Evolutionary conservation across 2,329 filamentous ascomycete genomes (phyloP), one percentile per base, ranked within the genome.

Genomic region (Calonectria hawksworthii): DNA sequence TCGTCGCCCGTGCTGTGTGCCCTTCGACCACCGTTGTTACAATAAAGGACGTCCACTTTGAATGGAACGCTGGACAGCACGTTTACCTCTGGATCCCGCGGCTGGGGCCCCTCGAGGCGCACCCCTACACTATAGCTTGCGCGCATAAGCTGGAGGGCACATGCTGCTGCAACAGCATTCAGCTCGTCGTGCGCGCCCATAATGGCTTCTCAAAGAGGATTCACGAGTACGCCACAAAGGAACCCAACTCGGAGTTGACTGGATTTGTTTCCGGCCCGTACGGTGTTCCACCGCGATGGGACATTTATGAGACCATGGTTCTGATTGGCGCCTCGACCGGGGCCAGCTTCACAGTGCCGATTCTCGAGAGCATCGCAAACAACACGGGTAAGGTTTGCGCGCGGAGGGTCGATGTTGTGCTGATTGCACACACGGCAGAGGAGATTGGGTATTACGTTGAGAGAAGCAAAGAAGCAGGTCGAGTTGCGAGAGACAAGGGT

Each of bases 281-380:
- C 59, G 91, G 91, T 21, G 83, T 83, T 6, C 90, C 90, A 2
- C 90, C 90, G 0, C 85, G 86, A 6, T 92, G 90, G 89, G 86
- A 92, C 63, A 85, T 89, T 0, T 93, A 89, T 80, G 91, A 93
- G 82, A 91, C 90, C 0, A 82, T 93, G 54, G 84, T 93, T 6
- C 85, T 93, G 4, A 89, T 93, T 52, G 91, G 90, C 0, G 91
- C 91, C 0, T 93, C 91, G 0, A 93, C 91, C 0, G 91, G 91
- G n/a, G 89, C 91, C 1, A 92, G 91, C 4, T 93, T 91, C 70
- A 91, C 89, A 1, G 82, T 93, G 8, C 91, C 91, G 0, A 90
- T 93, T 4, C 84, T 93, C 0, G 91, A 93, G 77, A 88, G 87
- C 74, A 84, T 91, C 2, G 85, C 91, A 1, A 85, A 86, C 38